Percentiles rank a stretch among this genome's conserved stretches.
phyloP scores from a whole-genome alignment of 345 rosid genomes.

The Eucalyptus paniculata region DNA sequence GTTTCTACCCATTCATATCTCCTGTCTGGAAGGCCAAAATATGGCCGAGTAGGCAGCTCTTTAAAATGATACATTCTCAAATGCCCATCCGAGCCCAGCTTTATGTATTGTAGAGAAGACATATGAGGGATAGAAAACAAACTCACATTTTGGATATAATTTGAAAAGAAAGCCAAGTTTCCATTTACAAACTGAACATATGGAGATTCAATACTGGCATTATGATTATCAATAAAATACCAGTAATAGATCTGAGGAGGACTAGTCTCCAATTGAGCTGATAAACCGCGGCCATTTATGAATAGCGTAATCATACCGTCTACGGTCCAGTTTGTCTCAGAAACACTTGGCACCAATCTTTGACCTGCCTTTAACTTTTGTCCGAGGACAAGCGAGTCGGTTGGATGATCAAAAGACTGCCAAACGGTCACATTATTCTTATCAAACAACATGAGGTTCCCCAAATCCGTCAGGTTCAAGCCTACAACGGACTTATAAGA shows the following conservation, averaged over 20 bases:
- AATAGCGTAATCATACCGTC: background rate
- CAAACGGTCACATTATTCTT: background rate
- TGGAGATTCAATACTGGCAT: background rate
- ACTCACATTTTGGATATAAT: background rate
- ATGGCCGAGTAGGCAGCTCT: too few relatives aligned
- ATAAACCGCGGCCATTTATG: background rate
- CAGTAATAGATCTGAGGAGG: background rate
- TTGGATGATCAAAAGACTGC: background rate
- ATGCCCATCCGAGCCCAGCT: background rate
- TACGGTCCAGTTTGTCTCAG: background rate
- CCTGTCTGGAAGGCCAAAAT: too few relatives aligned
- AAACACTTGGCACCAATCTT: background rate
- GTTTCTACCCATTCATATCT: too few relatives aligned
- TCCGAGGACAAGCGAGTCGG: background rate
- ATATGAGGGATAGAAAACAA: background rate
- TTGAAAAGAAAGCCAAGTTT: background rate
- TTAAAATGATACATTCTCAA: background rate
- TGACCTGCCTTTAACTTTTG: background rate
- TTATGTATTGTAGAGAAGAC: background rate
- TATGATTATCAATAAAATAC: background rate
- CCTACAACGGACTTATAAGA: background rate
- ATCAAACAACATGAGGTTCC: background rate
- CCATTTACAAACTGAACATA: background rate
- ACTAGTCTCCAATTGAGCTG: constrained; percentile 2
- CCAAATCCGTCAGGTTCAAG: background rate